Conservation (phyloP, 768 basidiomycete genomes). For the Porphyrellus cyaneotinctus region DNA sequence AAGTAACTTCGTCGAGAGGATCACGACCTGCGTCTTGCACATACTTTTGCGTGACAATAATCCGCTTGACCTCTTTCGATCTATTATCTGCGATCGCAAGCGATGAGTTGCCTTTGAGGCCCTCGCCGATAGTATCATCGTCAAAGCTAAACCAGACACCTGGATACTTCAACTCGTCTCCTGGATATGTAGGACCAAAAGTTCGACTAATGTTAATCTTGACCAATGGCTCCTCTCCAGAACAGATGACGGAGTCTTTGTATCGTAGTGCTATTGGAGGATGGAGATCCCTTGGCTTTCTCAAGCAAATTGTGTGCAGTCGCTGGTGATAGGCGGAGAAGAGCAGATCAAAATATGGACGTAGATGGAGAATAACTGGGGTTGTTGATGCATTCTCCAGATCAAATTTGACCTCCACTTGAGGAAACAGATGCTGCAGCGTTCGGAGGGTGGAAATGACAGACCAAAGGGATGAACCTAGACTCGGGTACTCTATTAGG, state of each 20-base stretch:
- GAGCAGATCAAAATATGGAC: conserved; percentile 80
- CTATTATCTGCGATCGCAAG: conserved; percentile 50
- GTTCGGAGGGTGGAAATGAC: conserved; percentile 64
- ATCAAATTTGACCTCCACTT: conserved; percentile 82
- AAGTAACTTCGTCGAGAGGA: conserved; percentile 67
- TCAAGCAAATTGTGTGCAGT: conserved; percentile 71
- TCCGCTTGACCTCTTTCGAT: conserved; percentile 70
- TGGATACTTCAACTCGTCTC: conserved; percentile 74
- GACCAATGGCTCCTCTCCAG: conserved; percentile 54
- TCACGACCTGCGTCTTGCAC: conserved; percentile 53
- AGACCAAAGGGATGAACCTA: conserved; percentile 77
- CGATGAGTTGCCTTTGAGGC: conserved; percentile 41
- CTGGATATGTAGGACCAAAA: conserved; percentile 82
- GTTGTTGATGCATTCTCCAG: conserved; percentile 64
- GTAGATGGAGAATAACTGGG: conserved; percentile 72
- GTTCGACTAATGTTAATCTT: conserved; percentile 63
- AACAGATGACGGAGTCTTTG: conserved; percentile 59
- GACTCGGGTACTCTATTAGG: not conserved
- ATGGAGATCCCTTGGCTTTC: conserved; percentile 60
- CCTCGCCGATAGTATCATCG: conserved; percentile 60
- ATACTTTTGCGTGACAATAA: conserved; percentile 69
- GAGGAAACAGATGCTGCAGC: conserved; percentile 67
- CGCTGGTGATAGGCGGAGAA: conserved; percentile 79
- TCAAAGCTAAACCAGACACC: conserved; percentile 84
- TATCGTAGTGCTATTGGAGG: conserved; percentile 69